Base-by-base conservation (phyloP, 495 filamentous ascomycete genomes). In the Rhypophila decipiens region DNA sequence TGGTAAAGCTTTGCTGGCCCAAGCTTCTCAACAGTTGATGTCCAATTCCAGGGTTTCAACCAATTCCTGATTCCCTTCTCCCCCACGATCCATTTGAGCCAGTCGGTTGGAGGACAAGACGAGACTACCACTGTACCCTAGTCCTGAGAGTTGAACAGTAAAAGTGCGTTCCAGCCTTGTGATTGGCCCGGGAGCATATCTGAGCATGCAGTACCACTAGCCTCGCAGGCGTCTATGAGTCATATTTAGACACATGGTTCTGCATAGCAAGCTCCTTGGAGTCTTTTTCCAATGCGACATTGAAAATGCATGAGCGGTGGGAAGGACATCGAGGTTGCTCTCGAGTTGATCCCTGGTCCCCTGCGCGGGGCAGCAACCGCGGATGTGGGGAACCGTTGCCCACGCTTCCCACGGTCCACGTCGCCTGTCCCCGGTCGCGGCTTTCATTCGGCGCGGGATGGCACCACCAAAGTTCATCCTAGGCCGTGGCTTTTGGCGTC, bases 171-270 rank as follows among this genome's bases (percentile, higher is more conserved):
- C 27, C 29, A 19, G 39, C 11, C 2, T 9, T 29, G 9, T 49
- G 39, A 63, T 60, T 63, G 62, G 62, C 24, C 21, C 27, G 35
- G 39, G 42, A 51, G 23, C 29, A 22, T 17, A 33, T n/a, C n/a
- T n/a, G 34, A 40, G 45, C 34, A 27, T 61, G 58, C 55, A 59
- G 55, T 13, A 18, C 9, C 13, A 21, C 42, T 46, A 51, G 53
- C 52, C 50, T 37, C 57, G 51, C 47, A 52, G 54, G 55, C 61
- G 51, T 55, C 49, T 61, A 58, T 62, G 56, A 63, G 48, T 65
- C 54, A 59, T 52, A 51, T 55, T 55, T 52, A 55, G 57, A 61
- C 57, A 61, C 52, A 57, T 61, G 58, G 60, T 44, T 46, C 47
- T 44, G 53, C 51, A 46, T n/a, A n/a, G n/a, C n/a, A n/a, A n/a